Conservation (phyloP, 192 early-diverging fungal genomes). For the Cladochytrium replicatum region DNA sequence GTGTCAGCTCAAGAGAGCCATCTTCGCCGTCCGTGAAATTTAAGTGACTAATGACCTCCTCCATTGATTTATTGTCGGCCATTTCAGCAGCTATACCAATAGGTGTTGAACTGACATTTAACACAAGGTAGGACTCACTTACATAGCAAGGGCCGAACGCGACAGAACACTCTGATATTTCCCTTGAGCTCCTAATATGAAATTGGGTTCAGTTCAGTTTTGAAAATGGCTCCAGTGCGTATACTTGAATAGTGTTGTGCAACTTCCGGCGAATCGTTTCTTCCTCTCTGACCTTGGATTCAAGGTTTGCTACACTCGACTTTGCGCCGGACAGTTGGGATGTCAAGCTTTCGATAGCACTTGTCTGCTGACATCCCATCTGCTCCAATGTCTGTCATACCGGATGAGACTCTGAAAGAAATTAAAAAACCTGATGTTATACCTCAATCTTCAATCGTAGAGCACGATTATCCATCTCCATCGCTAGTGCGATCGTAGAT, state of each 20-base stretch:
- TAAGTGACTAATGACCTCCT: constrained; percentile 31
- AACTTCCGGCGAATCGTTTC: constrained; percentile 72
- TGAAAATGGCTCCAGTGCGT: neutral
- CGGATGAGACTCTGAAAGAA: neutral
- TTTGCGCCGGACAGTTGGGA: constrained; percentile 26
- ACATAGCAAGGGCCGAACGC: constrained; percentile 68
- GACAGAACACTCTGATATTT: constrained; percentile 95
- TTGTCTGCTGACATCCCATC: neutral
- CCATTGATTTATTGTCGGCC: constrained; percentile 11
- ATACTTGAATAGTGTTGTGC: constrained; percentile 75
- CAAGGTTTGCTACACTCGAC: constrained; percentile 35
- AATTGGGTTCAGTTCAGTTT: neutral
- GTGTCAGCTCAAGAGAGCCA: constrained; percentile 65
- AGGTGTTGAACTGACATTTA: neutral
- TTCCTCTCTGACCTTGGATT: constrained; percentile 55
- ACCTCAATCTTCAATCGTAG: neutral
- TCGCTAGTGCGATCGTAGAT: neutral
- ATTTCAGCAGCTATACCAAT: constrained; percentile 10
- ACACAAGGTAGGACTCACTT: constrained; percentile 5
- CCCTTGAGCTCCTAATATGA: constrained; percentile 76
- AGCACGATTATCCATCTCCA: neutral
- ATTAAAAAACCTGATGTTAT: neutral
- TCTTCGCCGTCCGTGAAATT: constrained; percentile 47
- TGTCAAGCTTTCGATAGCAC: constrained; percentile 42
- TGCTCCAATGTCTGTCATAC: neutral